Evolutionary conservation across 1,284 basidiomycete species (phyloP).

Genomic region (Polyporus tsugae): DNA sequence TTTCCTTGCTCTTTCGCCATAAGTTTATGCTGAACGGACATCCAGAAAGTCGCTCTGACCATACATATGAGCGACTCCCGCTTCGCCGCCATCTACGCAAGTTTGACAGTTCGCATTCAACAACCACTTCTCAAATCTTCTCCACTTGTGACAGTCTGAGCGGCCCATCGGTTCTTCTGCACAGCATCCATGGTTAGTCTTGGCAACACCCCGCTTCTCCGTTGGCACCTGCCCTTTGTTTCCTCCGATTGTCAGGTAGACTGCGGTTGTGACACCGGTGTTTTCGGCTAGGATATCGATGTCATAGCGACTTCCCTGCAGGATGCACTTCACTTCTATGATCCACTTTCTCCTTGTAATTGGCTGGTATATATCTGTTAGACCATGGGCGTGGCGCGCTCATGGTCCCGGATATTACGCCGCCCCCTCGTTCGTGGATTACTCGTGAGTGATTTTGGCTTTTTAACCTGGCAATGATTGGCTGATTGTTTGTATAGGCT

Average conservation of each 20-base stretch:
- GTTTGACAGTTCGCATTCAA: not conserved
- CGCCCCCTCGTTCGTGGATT: not conserved
- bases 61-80: not conserved
- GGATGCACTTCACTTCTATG: not conserved
- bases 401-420: not conserved
- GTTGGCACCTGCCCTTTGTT: not conserved
- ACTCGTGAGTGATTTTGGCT: not conserved
- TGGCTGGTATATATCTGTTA: not conserved
- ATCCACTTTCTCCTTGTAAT: not conserved
- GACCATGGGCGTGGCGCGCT: not conserved
- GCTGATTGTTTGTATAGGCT: not conserved
- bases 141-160: not conserved
- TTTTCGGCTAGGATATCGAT: not conserved
- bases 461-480: not conserved
- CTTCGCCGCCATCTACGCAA: not conserved
- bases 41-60: too few species aligned
- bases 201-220: not conserved
- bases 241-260: not conserved
- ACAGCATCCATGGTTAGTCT: slow-evolving; percentile 1
- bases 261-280: not conserved
- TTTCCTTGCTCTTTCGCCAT: not conserved
- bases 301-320: not conserved
- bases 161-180: not conserved
- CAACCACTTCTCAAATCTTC: not conserved
- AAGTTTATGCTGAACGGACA: not conserved